Base-by-base conservation (phyloP, 2,329 filamentous ascomycete species). In the Metarhizium album region DNA sequence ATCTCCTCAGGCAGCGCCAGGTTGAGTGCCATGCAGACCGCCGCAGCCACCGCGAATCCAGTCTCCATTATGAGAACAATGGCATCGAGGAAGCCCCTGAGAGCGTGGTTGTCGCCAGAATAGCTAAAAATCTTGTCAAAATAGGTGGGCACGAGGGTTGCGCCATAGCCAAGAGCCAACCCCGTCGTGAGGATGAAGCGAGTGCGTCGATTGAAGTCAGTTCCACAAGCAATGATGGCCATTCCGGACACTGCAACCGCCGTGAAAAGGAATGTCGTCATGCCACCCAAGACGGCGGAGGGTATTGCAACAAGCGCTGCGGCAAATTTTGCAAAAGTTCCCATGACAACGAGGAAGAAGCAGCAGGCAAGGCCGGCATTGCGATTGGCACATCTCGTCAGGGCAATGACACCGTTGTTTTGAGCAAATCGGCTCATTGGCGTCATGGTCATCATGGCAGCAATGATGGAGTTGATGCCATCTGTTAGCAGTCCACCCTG, bases 321-420 rank as follows among this genome's bases (percentile, higher is more conserved):
- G 74, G 64, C 78, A 91, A 89, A 90, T 67, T 93, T 93, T 57
- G 86, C 80, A 59, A 91, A 89, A 54, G 93, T 71, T 16, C 88
- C 88, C 80, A 90, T 89, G 57, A 93, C 65, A 54, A 93, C 68
- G 11, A 93, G 76, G 72, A 90, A 90, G 60, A 86, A 74, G 64
- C 78, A 89, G 62, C 83, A 86, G 46, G 83, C 85, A 64, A 89
- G 90, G 4, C 88, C 88, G 4, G 87, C 88, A 45, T 82, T 85
- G 49, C 87, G 80, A 64, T 89, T 91, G 1, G 87, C 87, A 64
- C 87, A 91, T 16, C 86, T 78, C 0, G 87, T 93, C 43, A 93
- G 73, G 0, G 87, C 84, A 54, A 93, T 90, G 48, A 91, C 86
- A 35, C 87, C 87, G 63, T 91, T 90, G 70, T 91, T 91, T 65